phyloP scores from a whole-genome alignment of 2,329 filamentous ascomycete species.

The Fusarium compactum region DNA sequence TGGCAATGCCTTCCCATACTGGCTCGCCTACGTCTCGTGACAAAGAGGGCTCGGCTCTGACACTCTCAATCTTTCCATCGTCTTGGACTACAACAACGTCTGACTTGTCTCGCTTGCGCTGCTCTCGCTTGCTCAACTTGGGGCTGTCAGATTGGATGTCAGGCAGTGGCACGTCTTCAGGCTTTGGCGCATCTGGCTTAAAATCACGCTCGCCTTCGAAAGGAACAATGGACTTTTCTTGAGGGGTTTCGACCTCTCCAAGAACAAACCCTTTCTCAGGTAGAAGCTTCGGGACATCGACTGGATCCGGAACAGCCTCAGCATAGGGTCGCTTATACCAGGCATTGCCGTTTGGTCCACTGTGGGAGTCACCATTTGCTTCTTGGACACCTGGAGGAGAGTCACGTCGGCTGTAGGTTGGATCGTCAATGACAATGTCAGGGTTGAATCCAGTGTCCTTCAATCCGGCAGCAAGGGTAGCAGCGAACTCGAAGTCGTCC shows the following conservation, averaged over 20 bases:
- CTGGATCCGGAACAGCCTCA: slow-evolving; percentile 61
- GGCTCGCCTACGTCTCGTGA: slow-evolving; percentile 36
- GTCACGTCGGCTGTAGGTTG: slow-evolving; percentile 70
- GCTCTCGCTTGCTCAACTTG: slow-evolving; percentile 52
- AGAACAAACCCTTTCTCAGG: slow-evolving; percentile 60
- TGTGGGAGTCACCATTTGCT: slow-evolving; percentile 48
- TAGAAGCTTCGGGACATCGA: slow-evolving; percentile 36
- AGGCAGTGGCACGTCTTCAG: slow-evolving; percentile 37
- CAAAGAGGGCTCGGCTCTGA: slow-evolving; percentile 31
- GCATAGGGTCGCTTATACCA: slow-evolving; percentile 63
- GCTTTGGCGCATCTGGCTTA: slow-evolving; percentile 23
- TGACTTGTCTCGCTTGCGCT: slow-evolving; percentile 58
- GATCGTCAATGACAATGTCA: slow-evolving; percentile 76
- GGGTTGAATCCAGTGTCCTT: slow-evolving; percentile 78
- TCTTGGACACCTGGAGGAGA: slow-evolving; percentile 73
- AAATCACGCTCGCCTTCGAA: slow-evolving; percentile 30
- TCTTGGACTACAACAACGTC: slow-evolving; percentile 48
- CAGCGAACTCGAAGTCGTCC: slow-evolving; percentile 77
- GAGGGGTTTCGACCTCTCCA: slow-evolving; percentile 61
- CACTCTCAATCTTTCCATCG: slow-evolving; percentile 35
- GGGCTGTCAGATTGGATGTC: slow-evolving; percentile 45
- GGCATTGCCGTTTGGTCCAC: slow-evolving; percentile 53
- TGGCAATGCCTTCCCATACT: slow-evolving; percentile 46
- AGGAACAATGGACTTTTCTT: slow-evolving; percentile 43
- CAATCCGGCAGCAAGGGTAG: slow-evolving; percentile 75